These are phyloP conservation scores for Chrysosporium queenslandicum DNA, from an alignment of 2,329 filamentous ascomycete genomes.

Conservation along the genomic window DNA sequence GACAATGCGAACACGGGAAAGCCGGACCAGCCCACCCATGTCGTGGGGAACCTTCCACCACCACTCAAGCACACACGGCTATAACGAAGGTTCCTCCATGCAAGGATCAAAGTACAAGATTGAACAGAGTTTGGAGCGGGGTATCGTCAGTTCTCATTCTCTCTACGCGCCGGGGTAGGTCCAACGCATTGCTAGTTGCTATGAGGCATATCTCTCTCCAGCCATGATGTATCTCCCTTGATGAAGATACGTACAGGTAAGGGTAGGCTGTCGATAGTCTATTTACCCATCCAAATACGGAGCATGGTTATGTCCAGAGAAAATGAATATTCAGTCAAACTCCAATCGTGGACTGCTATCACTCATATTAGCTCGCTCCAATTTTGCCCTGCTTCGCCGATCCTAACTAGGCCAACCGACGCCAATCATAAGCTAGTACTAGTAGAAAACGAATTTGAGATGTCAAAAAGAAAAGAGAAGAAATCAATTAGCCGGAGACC, in stretches of 20 bases:
- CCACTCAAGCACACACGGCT: neutral
- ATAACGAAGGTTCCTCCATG: neutral
- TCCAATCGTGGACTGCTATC: neutral
- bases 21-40: neutral
- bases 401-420: constrained; percentile 10
- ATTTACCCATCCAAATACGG: too few relatives aligned
- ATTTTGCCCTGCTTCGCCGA: constrained; percentile 10
- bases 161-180: too few relatives aligned
- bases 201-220: too few relatives aligned
- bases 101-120: too few relatives aligned
- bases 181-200: too few relatives aligned
- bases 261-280: neutral
- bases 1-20: constrained; percentile 2
- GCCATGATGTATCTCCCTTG: too few relatives aligned
- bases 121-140: too few relatives aligned
- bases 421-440: constrained; percentile 5
- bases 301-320: neutral
- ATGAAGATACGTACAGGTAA: neutral
- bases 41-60: neutral
- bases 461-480: constrained; percentile 3
- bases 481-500: neutral
- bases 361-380: constrained; percentile 5
- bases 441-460: neutral
- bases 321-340: neutral
- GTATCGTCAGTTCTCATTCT: too few relatives aligned